phyloP scores from a whole-genome alignment of 2,329 filamentous ascomycete genomes.

The Chaetothyriales sp. region DNA sequence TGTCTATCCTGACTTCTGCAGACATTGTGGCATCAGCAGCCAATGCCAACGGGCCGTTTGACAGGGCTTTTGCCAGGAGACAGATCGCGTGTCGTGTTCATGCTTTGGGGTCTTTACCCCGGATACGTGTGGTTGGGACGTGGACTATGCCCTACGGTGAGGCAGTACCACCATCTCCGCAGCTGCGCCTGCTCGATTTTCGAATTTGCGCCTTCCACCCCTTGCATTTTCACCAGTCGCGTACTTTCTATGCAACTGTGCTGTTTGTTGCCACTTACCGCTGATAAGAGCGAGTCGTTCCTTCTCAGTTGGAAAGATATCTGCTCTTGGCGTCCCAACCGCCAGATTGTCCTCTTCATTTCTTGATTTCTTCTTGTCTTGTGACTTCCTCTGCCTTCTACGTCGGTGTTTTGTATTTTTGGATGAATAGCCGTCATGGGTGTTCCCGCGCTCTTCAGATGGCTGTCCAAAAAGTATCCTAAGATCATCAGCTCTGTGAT shows the following conservation, averaged over 20 bases:
- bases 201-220: neutral
- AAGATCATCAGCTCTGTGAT: conserved; percentile 89
- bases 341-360: neutral
- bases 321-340: neutral
- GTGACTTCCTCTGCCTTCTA: neutral
- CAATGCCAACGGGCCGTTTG: neutral
- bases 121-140: neutral
- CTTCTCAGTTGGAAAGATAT: neutral
- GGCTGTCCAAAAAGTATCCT: conserved; percentile 91
- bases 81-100: neutral
- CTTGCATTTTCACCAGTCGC: neutral
- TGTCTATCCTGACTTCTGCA: neutral
- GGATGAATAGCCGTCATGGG: conserved; percentile 45
- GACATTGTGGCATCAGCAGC: neutral
- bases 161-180: neutral
- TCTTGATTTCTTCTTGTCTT: neutral
- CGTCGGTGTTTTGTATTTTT: neutral
- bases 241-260: neutral
- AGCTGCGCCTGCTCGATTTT: neutral
- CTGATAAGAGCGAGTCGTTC: neutral
- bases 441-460: conserved; percentile 89
- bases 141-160: neutral
- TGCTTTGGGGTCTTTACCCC: neutral
- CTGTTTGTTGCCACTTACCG: neutral
- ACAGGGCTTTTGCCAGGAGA: neutral